These are phyloP conservation scores for Neckera pumila DNA, from an alignment of 225 moss, liverwort and hornwort species.

Conservation along the genomic window DNA sequence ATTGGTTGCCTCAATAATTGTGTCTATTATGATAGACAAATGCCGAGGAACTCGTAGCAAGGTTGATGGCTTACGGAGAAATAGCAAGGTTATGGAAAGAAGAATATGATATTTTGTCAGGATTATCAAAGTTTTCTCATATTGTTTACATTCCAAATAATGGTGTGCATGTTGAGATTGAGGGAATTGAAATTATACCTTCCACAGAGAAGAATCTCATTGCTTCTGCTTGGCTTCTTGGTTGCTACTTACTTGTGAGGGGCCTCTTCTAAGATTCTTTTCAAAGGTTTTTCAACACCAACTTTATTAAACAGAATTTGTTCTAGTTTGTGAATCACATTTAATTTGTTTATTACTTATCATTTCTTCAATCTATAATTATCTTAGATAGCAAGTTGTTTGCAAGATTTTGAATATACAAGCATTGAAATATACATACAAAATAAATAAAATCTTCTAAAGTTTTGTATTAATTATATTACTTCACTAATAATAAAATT, in stretches of 20 bases:
- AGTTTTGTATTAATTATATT: not conserved
- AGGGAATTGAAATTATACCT: not conserved
- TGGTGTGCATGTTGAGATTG: not conserved
- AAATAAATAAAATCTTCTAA: not conserved
- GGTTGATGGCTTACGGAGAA: not conserved
- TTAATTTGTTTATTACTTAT: too few relatives aligned
- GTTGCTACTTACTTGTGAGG: slow-evolving; percentile 34
- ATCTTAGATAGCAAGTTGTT: not conserved
- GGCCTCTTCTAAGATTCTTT: not conserved
- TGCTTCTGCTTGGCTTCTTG: not conserved
- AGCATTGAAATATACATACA: too few relatives aligned
- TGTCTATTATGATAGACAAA: not conserved
- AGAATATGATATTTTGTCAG: not conserved
- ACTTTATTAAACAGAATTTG: not conserved
- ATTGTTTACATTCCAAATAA: not conserved
- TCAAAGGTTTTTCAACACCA: not conserved
- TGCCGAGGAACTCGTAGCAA: not conserved
- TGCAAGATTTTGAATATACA: not conserved
- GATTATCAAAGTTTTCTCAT: not conserved
- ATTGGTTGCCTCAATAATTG: not conserved
- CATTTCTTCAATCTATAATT: not conserved
- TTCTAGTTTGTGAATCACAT: not conserved
- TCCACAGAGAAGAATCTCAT: not conserved
- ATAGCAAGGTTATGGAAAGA: slow-evolving; percentile 1
- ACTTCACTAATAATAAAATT: not conserved